Evolutionary conservation across 192 early-diverging fungal genomes (phyloP), one percentile per base, ranked within the genome.

Genomic region (Bifiguratus adelaidae): DNA sequence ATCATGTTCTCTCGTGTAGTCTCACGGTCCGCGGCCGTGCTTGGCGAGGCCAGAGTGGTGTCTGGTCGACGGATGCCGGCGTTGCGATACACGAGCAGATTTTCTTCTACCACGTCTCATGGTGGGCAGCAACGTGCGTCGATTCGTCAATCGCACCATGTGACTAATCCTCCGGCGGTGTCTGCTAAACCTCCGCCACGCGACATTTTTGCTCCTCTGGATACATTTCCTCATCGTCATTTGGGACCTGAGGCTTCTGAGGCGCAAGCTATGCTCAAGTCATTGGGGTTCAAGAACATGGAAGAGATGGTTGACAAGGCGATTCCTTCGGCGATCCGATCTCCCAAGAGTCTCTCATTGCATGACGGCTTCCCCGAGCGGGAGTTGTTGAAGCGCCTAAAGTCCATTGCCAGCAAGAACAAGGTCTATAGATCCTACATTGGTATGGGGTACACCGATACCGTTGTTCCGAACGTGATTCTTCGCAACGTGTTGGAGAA

Each of bases 401-500:
- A 82, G 58, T 48, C 63, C n/a, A 89, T 99, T 58, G 94, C 91
- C 22, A 59, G 68, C 42, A 80, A 91, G 67, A 99, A 99, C 80
- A 85, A 93, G 73, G 61, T 95, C 34, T 84, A 81, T 73, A 78
- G 81, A 37, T 84, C 87, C 25, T 99, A 89, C 61, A 91, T 99
- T 41, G 96, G 96, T 33, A 88, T 92, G 68, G 96, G 96, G 12
- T 99, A 99, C 70, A 85, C 86, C 12, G 78, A 83, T 49, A 82
- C 86, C 15, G 78, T 92, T 34, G 88, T 91, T 16, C 96, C 96
- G 23, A 81, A 86, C 16, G 94, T 99, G 19, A 94, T 99, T 53
- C 64, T 97, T 50, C 81, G 96, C 55, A 99, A 99, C 60, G 76
- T 99, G 43, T 67, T 99, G 69, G 96, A 99, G 65, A 97, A 95